Evolutionary conservation across 164 flowering plant genomes (phyloP).

Genomic region (Malania oleifera): DNA sequence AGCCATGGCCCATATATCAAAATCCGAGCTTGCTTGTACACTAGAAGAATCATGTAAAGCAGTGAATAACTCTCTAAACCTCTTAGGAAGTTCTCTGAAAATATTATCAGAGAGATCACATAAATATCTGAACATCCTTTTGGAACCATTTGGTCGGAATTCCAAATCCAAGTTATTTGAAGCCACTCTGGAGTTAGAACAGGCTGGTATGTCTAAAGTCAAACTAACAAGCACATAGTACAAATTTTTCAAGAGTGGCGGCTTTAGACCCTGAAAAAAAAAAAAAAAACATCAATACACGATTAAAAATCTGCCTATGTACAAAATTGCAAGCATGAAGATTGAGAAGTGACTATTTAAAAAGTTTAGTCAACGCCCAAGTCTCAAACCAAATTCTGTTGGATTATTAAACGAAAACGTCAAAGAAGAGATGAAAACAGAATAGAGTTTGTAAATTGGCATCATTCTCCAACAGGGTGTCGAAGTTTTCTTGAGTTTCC

Average conservation of each 20-base stretch:
- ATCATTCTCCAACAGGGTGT: background rate
- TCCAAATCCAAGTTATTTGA: background rate
- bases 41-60: background rate
- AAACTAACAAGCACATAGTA: background rate
- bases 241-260: background rate
- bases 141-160: background rate
- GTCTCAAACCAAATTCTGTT: background rate
- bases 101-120: background rate
- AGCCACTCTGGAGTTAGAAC: background rate
- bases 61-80: background rate
- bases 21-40: background rate
- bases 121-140: background rate
- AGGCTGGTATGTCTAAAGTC: background rate
- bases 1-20: background rate
- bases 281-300: background rate
- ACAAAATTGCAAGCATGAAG: background rate
- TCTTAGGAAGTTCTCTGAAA: background rate
- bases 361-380: background rate
- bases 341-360: background rate
- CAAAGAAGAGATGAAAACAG: too few species aligned
- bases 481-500: background rate
- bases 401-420: too few species aligned
- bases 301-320: background rate
- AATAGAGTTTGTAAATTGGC: background rate
- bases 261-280: background rate